phyloP scores from a whole-genome alignment of 495 filamentous ascomycete species.

The Penicillium salamii region DNA sequence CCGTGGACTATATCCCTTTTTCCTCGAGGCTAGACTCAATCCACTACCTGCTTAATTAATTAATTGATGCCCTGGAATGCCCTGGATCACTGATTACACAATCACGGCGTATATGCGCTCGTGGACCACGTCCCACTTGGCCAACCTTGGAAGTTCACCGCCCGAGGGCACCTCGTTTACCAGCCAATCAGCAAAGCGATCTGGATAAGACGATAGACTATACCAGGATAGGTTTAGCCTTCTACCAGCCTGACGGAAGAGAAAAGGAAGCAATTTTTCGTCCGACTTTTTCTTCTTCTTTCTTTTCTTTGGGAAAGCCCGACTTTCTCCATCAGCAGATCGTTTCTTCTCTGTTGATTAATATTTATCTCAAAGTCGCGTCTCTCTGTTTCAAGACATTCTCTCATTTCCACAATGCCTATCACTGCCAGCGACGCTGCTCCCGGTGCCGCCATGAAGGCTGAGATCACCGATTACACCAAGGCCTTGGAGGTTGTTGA shows the following conservation, averaged over 20 bases:
- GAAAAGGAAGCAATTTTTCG: constrained; percentile 37
- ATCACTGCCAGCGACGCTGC: constrained; percentile 61
- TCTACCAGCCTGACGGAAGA: constrained; percentile 17
- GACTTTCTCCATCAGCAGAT: constrained; percentile 53
- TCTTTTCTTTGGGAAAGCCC: constrained; percentile 56
- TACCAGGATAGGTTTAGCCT: constrained; percentile 14
- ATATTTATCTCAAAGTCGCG: constrained; percentile 10
- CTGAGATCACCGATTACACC: constrained; percentile 52
- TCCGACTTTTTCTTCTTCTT: constrained; percentile 45
- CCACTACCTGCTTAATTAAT: no score
- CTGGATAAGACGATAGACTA: constrained; percentile 17
- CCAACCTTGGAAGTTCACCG: no score
- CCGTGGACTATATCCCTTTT: no score
- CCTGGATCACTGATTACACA: no score
- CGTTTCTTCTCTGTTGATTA: constrained; percentile 49
- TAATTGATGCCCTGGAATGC: no score
- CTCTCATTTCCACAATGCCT: constrained; percentile 56
- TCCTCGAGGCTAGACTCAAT: no score
- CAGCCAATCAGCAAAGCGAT: constrained; percentile 25
- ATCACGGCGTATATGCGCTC: no score
- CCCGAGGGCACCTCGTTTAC: constrained; percentile 35
- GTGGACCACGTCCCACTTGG: no score
- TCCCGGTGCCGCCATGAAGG: constrained; percentile 42
- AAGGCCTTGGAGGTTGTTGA: constrained; percentile 76
- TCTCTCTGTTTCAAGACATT: constrained; percentile 14